Evolutionary conservation across 371 early-diverging fungal genomes (phyloP).

Genomic region (Actinomortierella wolfii): DNA sequence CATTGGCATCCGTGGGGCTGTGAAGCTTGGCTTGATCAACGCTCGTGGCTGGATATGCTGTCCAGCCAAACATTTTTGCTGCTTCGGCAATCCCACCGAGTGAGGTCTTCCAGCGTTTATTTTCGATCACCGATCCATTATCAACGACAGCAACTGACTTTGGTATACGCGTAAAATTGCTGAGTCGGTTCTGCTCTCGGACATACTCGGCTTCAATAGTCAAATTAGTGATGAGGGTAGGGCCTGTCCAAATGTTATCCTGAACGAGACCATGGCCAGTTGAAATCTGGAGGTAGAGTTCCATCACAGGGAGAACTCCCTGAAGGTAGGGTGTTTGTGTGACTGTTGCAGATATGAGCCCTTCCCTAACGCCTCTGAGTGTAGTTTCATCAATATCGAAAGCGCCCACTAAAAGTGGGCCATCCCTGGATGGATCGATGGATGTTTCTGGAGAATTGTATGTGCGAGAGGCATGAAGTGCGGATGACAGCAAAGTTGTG

Average conservation of each 20-base stretch:
- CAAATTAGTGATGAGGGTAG: conserved; percentile 38
- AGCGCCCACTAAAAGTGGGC: conserved; percentile 25
- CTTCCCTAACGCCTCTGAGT: conserved; percentile 37
- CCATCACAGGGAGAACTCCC: conserved; percentile 53
- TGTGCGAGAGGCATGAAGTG: conserved; percentile 6
- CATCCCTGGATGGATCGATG: conserved; percentile 32
- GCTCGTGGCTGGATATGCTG: too few relatives aligned
- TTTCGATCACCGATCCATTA: conserved; percentile 26
- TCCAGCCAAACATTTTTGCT: conserved; percentile 28
- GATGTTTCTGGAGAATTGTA: conserved; percentile 30
- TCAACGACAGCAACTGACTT: conserved; percentile 47
- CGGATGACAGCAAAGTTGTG: conserved; percentile 14
- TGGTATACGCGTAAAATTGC: conserved; percentile 29
- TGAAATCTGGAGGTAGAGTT: conserved; percentile 48
- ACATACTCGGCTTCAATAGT: conserved; percentile 48
- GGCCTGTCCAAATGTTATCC: conserved; percentile 44
- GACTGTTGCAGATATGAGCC: conserved; percentile 44
- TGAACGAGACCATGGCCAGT: conserved; percentile 13
- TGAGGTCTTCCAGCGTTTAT: conserved; percentile 35
- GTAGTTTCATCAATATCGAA: conserved; percentile 46
- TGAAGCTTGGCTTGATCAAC: too few relatives aligned
- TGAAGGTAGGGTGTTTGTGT: conserved; percentile 57
- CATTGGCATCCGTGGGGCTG: too few relatives aligned
- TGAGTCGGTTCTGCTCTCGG: conserved; percentile 36
- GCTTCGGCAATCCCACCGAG: conserved; percentile 40